These are phyloP conservation scores for Amauroascus niger DNA, from an alignment of 2,329 filamentous ascomycete species.

Conservation along the genomic window DNA sequence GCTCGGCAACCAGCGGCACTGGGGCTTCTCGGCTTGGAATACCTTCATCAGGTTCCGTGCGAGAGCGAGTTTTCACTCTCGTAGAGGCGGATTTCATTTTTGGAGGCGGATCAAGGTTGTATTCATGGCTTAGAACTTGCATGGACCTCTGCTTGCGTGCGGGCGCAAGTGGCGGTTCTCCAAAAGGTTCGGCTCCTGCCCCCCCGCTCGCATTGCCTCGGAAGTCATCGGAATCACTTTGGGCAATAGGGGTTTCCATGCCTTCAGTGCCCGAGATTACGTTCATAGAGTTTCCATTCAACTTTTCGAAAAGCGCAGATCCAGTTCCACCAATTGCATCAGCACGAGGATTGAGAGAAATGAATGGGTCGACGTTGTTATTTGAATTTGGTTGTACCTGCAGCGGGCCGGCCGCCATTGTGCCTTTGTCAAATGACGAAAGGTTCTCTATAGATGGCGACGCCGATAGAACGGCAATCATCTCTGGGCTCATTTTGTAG, in stretches of 20 bases:
- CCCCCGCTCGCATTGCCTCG: slow-evolving; percentile 27
- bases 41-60: slow-evolving; percentile 34
- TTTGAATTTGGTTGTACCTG: slow-evolving; percentile 32
- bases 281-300: slow-evolving; percentile 40
- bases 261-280: slow-evolving; percentile 42
- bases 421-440: slow-evolving; percentile 26
- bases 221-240: slow-evolving; percentile 37
- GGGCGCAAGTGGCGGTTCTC: slow-evolving; percentile 38
- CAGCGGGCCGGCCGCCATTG: slow-evolving; percentile 26
- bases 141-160: slow-evolving; percentile 45
- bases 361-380: slow-evolving; percentile 37
- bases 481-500: slow-evolving; percentile 64
- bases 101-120: slow-evolving; percentile 49
- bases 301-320: slow-evolving; percentile 41
- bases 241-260: slow-evolving; percentile 54
- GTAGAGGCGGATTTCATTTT: slow-evolving; percentile 50
- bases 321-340: slow-evolving; percentile 30
- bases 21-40: slow-evolving; percentile 26
- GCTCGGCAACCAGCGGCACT: slow-evolving; percentile 41
- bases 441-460: slow-evolving; percentile 27
- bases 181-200: slow-evolving; percentile 25
- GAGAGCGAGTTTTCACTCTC: slow-evolving; percentile 34
- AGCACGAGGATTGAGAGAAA: slow-evolving; percentile 25
- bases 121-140: slow-evolving; percentile 44
- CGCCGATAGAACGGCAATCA: slow-evolving; percentile 43